phyloP scores from a whole-genome alignment of 371 early-diverging fungal genomes.

The Rhizopus stolonifer region DNA sequence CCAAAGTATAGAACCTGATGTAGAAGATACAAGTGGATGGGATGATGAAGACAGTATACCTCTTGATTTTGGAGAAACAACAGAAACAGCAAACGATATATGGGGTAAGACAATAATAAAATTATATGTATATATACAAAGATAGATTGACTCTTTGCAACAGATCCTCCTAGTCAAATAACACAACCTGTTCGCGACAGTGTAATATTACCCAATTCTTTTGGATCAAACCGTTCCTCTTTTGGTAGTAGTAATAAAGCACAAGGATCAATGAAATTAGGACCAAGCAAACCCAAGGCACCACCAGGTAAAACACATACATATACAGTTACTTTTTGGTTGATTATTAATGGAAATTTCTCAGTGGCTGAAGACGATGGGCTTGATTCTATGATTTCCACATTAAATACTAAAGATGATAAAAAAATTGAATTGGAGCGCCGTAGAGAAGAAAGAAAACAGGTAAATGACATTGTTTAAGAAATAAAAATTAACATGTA shows the following conservation, averaged over 20 bases:
- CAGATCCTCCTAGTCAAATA: not conserved
- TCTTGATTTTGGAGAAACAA: constrained; percentile 9
- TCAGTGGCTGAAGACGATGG: constrained; percentile 1
- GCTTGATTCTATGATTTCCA: constrained; percentile 1
- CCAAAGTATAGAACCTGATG: constrained; percentile 4
- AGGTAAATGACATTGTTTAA: too few species aligned
- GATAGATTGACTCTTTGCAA: not conserved
- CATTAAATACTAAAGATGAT: constrained; percentile 40
- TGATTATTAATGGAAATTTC: too few species aligned
- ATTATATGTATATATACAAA: too few species aligned
- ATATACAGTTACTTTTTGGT: too few species aligned
- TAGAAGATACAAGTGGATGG: constrained; percentile 23
- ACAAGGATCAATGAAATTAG: constrained; percentile 37
- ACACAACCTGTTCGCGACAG: not conserved
- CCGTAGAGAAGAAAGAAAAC: constrained; percentile 60
- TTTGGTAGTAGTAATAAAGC: constrained; percentile 9
- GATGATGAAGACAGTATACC: constrained; percentile 32
- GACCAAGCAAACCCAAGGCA: constrained; percentile 32
- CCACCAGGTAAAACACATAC: constrained; percentile 29
- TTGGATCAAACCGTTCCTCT: constrained; percentile 17
- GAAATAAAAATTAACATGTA: not conserved
- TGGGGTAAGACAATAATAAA: constrained; percentile 28
- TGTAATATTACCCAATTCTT: constrained; percentile 13
- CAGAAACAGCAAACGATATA: constrained; percentile 24
- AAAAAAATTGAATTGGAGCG: constrained; percentile 56